phyloP scores from a whole-genome alignment of 2,329 filamentous ascomycete genomes.

The Pseudogymnoascus sp. region DNA sequence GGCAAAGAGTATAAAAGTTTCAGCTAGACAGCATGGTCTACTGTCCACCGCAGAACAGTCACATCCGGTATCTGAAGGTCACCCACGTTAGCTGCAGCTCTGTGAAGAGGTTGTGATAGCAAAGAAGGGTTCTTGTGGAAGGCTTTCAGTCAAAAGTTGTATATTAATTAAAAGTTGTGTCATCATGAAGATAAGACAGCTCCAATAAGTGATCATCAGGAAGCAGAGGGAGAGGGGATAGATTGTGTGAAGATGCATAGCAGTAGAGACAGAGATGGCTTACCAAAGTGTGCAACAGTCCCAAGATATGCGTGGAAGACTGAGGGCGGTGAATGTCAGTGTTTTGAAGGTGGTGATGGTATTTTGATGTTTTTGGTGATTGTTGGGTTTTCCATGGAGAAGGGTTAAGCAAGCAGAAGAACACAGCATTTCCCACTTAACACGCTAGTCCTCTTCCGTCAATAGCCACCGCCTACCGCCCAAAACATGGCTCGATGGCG shows the following conservation, averaged over 20 bases:
- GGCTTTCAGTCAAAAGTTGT: constrained; percentile 22
- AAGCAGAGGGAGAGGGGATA: not conserved
- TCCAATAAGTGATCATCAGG: constrained; percentile 30
- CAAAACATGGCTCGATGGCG: not conserved
- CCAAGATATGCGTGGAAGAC: not conserved
- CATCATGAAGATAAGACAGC: constrained; percentile 31
- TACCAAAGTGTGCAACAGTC: not conserved
- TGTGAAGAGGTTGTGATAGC: constrained; percentile 1
- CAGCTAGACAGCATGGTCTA: constrained; percentile 4
- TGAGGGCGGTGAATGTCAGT: not conserved
- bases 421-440: not conserved
- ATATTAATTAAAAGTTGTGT: constrained; percentile 24
- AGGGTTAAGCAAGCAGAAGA: not conserved
- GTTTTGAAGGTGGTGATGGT: not conserved
- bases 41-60: constrained; percentile 7
- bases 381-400: not conserved
- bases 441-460: constrained; percentile 1
- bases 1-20: not conserved
- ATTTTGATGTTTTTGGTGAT: not conserved
- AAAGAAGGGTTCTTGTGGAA: not conserved
- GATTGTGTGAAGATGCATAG: not conserved
- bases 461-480: not conserved
- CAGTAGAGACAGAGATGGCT: not conserved
- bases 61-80: not conserved
- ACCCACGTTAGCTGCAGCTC: constrained; percentile 5